A percentile compares a stretch with the other conserved stretches of the same genome.
These are phyloP conservation scores for Fraxinus xanthoxyloides DNA, from an alignment of 305 asterid genomes.

Conservation along the genomic window DNA sequence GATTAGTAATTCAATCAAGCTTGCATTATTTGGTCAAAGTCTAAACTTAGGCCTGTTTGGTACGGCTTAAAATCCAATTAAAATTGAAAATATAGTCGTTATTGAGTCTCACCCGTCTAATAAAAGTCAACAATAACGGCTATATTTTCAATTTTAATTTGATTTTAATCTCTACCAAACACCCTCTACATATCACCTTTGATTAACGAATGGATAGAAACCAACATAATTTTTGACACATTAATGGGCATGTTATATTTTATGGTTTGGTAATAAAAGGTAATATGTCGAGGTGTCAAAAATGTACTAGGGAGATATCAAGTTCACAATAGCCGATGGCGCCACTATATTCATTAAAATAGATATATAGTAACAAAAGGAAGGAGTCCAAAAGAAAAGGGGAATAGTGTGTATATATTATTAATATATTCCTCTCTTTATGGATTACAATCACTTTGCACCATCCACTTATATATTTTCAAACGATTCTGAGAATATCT, in stretches of 20 bases:
- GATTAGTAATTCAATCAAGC: too few relatives aligned
- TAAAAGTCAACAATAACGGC: too few relatives aligned
- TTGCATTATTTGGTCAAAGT: too few relatives aligned
- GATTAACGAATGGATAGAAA: not conserved
- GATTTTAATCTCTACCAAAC: too few relatives aligned
- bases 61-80: too few relatives aligned
- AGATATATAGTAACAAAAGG: not conserved
- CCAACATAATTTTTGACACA: not conserved
- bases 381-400: conserved; percentile 2
- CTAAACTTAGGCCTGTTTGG: too few relatives aligned
- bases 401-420: conserved; percentile 15
- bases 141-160: too few relatives aligned
- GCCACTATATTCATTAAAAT: not conserved
- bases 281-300: not conserved
- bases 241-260: not conserved
- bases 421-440: not conserved
- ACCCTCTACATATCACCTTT: not conserved
- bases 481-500: not conserved
- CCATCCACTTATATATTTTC: conserved; percentile 1
- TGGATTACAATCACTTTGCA: conserved; percentile 17
- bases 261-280: not conserved
- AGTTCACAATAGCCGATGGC: not conserved
- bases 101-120: too few relatives aligned
- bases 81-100: too few relatives aligned
- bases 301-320: not conserved